phyloP scores from a whole-genome alignment of 2,329 filamentous ascomycete genomes.

The Tolypocladium endophyticum region DNA sequence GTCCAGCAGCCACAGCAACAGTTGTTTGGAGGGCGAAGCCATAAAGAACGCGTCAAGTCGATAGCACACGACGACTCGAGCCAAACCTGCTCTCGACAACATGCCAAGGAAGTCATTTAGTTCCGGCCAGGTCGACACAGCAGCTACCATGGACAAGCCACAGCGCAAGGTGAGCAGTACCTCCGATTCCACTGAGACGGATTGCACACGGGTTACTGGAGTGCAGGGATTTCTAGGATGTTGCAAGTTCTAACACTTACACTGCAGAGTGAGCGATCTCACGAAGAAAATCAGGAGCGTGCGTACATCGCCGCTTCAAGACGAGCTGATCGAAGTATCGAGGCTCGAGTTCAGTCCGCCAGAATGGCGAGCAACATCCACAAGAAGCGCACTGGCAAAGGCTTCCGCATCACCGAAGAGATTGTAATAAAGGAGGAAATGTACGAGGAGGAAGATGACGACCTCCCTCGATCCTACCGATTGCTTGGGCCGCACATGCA shows the following conservation, averaged over 20 bases:
- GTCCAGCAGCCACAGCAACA: background rate
- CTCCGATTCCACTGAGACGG: background rate
- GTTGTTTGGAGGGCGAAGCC: background rate
- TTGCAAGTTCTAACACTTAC: background rate
- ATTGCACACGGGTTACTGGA: background rate
- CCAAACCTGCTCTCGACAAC: background rate
- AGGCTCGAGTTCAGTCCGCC: slow-evolving; percentile 81
- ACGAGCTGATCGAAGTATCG: slow-evolving; percentile 74
- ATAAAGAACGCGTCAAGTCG: background rate
- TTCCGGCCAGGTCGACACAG: background rate
- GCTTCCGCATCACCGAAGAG: slow-evolving; percentile 70
- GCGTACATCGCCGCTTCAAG: slow-evolving; percentile 89
- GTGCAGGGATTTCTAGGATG: too few relatives aligned
- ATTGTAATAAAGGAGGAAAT: slow-evolving; percentile 87
- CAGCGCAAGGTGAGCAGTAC: background rate
- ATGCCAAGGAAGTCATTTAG: background rate
- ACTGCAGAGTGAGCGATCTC: slow-evolving; percentile 58
- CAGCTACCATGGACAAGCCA: background rate
- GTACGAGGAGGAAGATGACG: slow-evolving; percentile 92
- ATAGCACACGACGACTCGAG: background rate
- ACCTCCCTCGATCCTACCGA: slow-evolving; percentile 57
- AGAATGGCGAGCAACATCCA: slow-evolving; percentile 83
- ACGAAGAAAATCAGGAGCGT: slow-evolving; percentile 75
- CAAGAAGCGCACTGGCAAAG: slow-evolving; percentile 75
- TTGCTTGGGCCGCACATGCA: slow-evolving; percentile 52